These are phyloP conservation scores for Pestalotiopsis sp. DNA, from an alignment of 2,329 filamentous ascomycete species.

Conservation along the genomic window DNA sequence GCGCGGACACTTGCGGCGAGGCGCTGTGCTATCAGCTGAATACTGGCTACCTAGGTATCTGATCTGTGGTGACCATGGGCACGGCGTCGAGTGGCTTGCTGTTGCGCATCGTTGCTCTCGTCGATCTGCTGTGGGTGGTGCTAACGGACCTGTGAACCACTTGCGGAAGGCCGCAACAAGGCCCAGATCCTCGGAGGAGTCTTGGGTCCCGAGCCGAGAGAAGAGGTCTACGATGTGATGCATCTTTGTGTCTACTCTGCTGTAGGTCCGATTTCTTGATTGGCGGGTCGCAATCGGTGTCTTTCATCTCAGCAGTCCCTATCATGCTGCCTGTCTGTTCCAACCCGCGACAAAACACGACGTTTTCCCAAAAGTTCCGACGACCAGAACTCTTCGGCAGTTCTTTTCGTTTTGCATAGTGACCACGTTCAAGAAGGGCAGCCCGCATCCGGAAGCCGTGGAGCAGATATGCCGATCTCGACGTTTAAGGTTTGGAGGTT, in stretches of 20 bases:
- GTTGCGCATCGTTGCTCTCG: not conserved
- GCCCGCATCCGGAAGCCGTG: not conserved
- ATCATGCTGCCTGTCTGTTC: not conserved
- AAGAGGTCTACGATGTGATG: not conserved
- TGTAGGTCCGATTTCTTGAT: not conserved
- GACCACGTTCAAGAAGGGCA: not conserved
- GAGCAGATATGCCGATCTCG: not conserved
- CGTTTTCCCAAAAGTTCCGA: not conserved
- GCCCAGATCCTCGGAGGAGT: not conserved
- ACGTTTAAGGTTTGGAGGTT: conserved; percentile 7
- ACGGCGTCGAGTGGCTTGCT: conserved; percentile 4
- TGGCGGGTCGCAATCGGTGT: not conserved
- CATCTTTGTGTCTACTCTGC: not conserved
- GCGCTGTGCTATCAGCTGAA: not conserved
- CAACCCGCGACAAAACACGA: not conserved
- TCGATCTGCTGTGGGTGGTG: not conserved
- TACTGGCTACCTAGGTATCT: not conserved
- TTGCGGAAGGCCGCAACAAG: conserved; percentile 8
- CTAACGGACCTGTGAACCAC: not conserved
- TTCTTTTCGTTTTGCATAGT: not conserved
- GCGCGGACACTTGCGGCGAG: conserved; percentile 2
- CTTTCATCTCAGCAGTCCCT: not conserved
- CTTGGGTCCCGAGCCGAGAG: not conserved
- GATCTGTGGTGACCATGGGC: not conserved
- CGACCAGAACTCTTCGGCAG: not conserved